Evolutionary conservation across 2,329 filamentous ascomycete species (phyloP).

Genomic region (Alternaria atra): DNA sequence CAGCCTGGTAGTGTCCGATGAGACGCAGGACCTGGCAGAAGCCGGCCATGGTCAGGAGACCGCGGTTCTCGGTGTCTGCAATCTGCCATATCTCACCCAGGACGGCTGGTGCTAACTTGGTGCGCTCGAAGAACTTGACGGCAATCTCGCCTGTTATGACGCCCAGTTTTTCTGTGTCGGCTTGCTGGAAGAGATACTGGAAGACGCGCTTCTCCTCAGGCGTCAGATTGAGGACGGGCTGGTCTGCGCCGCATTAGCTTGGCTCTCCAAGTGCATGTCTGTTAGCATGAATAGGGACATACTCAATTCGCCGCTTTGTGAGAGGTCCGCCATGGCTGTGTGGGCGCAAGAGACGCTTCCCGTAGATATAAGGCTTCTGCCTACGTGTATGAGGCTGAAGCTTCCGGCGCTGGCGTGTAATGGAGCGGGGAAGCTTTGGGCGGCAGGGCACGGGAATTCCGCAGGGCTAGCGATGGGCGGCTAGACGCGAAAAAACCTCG

Average conservation of each 20-base stretch:
- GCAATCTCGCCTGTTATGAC: constrained; percentile 96
- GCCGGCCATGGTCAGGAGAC: constrained; percentile 88
- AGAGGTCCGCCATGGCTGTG: constrained; percentile 49
- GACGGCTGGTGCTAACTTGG: constrained; percentile 82
- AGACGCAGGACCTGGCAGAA: constrained; percentile 93
- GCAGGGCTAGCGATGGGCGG: constrained; percentile 34
- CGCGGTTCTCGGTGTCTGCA: constrained; percentile 94
- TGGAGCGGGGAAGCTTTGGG: constrained; percentile 41
- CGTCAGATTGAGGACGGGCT: constrained; percentile 80
- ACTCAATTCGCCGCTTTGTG: constrained; percentile 48
- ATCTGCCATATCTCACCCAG: constrained; percentile 99
- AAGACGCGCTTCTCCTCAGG: constrained; percentile 94
- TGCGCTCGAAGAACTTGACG: constrained; percentile 98
- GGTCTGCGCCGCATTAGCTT: constrained; percentile 38
- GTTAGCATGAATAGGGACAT: constrained; percentile 20
- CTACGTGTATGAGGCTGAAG: constrained; percentile 45
- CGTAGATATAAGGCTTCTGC: constrained; percentile 28
- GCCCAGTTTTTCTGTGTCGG: constrained; percentile 88
- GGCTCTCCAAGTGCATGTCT: not conserved
- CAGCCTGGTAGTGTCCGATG: constrained; percentile 94
- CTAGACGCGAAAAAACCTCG: constrained; percentile 10
- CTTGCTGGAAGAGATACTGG: constrained; percentile 90
- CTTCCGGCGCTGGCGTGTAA: constrained; percentile 39
- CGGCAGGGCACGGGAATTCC: constrained; percentile 25
- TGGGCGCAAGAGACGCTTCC: constrained; percentile 29